Evolutionary conservation across 177 flowering plant species (phyloP).

Genomic region (Vitis hybrid): DNA sequence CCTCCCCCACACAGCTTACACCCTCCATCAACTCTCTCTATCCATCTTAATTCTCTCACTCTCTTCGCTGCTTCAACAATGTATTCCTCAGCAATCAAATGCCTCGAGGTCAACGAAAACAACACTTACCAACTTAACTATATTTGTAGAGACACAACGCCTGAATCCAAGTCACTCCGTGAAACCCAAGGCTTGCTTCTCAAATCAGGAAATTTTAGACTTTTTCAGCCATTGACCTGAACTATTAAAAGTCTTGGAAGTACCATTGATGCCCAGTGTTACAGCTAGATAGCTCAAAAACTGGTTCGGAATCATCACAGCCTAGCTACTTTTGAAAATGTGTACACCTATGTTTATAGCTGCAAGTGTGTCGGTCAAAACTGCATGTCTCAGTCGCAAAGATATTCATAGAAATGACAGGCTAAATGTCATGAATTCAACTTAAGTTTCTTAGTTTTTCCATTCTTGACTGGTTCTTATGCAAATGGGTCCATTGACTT

Average conservation of each 20-base stretch:
- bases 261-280: neutral
- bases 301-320: no score
- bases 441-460: no score
- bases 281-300: neutral
- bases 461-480: no score
- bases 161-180: neutral
- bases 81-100: neutral
- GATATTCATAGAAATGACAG: no score
- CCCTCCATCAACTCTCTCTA: no score
- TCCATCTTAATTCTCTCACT: neutral
- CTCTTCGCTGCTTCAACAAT: neutral
- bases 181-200: neutral
- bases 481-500: no score
- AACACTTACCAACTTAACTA: conserved; percentile 2
- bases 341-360: no score
- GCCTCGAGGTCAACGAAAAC: conserved; percentile 28
- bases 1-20: neutral
- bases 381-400: no score
- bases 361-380: no score
- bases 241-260: neutral
- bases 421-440: no score
- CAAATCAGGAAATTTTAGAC: neutral
- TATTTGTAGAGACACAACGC: conserved; percentile 5
- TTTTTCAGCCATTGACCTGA: neutral
- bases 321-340: no score